Percentiles rank a stretch among this genome's conserved stretches.
These are phyloP conservation scores for Hyphopichia khmerensis DNA, from an alignment of 1,139 yeast genomes.

Conservation along the genomic window DNA sequence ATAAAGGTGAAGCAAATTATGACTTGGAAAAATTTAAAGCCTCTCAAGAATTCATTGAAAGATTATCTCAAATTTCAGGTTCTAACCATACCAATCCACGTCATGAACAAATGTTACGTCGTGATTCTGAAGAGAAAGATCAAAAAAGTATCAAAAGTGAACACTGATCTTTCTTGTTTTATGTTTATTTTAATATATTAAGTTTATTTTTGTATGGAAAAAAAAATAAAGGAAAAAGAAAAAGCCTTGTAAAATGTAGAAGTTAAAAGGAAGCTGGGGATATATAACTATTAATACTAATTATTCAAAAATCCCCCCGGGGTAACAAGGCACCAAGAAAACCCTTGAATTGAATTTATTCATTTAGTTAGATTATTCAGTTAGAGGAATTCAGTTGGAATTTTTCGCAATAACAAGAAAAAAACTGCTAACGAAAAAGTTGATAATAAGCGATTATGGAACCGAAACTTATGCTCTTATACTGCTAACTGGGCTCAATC, in stretches of 20 bases:
- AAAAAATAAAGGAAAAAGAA: too few species aligned
- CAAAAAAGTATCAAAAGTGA: neutral
- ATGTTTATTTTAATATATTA: too few species aligned
- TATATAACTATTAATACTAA: neutral
- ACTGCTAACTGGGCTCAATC: too few species aligned
- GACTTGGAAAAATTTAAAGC: slow-evolving; percentile 13
- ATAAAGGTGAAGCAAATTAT: slow-evolving; percentile 18
- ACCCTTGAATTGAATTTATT: neutral
- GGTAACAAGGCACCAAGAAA: neutral
- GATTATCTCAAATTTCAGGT: neutral
- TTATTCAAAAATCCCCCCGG: too few species aligned
- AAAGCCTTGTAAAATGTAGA: too few species aligned
- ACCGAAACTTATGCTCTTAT: neutral
- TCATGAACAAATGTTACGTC: neutral
- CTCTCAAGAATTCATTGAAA: slow-evolving; percentile 2
- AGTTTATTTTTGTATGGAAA: too few species aligned
- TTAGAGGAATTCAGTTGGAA: neutral
- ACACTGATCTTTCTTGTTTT: neutral
- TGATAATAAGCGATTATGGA: neutral
- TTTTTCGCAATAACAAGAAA: neutral
- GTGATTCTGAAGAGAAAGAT: neutral
- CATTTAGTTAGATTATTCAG: neutral
- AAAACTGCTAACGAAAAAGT: neutral
- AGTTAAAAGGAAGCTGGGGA: too few species aligned
- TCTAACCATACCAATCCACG: neutral